phyloP scores from a whole-genome alignment of 176 grass and related monocot species.

The Hordeum marinum region DNA sequence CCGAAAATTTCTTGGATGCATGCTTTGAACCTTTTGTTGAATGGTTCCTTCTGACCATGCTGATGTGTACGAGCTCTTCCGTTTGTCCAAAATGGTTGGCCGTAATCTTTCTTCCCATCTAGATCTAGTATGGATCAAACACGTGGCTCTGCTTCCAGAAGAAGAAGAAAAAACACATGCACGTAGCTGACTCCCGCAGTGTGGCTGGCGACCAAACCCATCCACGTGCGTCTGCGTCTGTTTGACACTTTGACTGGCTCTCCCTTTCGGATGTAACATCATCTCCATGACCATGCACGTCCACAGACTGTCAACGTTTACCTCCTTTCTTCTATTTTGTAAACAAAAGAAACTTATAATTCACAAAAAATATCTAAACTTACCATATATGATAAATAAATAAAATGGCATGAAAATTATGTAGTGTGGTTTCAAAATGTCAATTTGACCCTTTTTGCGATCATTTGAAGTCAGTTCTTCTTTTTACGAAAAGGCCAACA shows the following conservation, averaged over 20 bases:
- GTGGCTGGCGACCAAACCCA: slow-evolving; percentile 23
- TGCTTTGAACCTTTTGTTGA: not conserved
- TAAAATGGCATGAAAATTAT: too few species aligned
- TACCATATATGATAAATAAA: too few species aligned
- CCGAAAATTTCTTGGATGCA: not conserved
- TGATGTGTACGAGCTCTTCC: not conserved
- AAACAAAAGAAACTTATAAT: too few species aligned
- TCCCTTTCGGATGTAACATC: not conserved
- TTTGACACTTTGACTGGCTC: slow-evolving; percentile 36
- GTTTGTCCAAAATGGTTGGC: slow-evolving; percentile 2
- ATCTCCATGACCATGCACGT: not conserved
- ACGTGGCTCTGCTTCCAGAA: not conserved
- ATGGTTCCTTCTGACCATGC: slow-evolving; percentile 4
- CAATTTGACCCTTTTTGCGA: too few species aligned
- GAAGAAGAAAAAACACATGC: not conserved
- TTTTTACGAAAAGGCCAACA: too few species aligned
- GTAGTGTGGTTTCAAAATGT: too few species aligned
- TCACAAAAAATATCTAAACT: too few species aligned
- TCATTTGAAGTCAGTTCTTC: too few species aligned
- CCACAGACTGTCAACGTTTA: not conserved
- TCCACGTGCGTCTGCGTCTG: slow-evolving; percentile 18
- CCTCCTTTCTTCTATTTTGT: not conserved
- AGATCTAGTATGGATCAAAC: not conserved
- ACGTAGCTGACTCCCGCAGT: not conserved
- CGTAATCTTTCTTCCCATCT: slow-evolving; percentile 11